phyloP scores from a whole-genome alignment of 179 eudicot genomes.

The Corrigiola litoralis region DNA sequence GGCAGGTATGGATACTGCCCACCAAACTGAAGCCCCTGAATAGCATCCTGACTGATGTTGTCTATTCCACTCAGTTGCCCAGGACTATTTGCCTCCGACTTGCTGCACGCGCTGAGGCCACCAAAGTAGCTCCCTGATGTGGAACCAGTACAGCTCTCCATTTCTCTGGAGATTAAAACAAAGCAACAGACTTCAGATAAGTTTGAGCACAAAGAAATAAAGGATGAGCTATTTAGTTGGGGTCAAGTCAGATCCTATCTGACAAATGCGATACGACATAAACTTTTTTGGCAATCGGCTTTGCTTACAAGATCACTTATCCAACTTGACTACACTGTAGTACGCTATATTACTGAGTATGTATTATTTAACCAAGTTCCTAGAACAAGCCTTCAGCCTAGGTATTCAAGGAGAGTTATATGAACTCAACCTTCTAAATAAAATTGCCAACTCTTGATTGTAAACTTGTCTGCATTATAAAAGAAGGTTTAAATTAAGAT shows the following conservation, averaged over 20 bases:
- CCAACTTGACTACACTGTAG: no score
- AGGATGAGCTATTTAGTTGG: not conserved
- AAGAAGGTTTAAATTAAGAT: no score
- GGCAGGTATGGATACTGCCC: conserved; percentile 23
- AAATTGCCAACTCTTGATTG: no score
- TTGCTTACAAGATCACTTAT: no score
- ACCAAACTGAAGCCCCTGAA: conserved; percentile 30
- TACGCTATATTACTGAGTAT: no score
- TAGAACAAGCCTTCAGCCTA: no score
- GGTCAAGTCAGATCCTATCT: not conserved
- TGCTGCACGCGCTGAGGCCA: conserved; percentile 16
- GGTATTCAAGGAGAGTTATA: no score
- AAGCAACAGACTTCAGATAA: not conserved
- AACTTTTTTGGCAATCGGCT: no score
- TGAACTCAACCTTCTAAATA: no score
- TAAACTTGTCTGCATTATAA: no score
- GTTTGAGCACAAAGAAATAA: not conserved
- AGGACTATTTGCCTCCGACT: conserved; percentile 29
- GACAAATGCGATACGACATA: no score
- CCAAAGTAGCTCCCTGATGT: conserved; percentile 30
- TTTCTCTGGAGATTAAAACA: conserved; percentile 19
- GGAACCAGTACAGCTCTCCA: conserved; percentile 33
- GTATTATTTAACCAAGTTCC: no score
- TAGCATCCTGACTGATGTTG: conserved; percentile 25
- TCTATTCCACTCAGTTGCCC: conserved; percentile 31